Conservation (phyloP, 169 alveolate genomes). For the Plasmodium blacklocki region DNA sequence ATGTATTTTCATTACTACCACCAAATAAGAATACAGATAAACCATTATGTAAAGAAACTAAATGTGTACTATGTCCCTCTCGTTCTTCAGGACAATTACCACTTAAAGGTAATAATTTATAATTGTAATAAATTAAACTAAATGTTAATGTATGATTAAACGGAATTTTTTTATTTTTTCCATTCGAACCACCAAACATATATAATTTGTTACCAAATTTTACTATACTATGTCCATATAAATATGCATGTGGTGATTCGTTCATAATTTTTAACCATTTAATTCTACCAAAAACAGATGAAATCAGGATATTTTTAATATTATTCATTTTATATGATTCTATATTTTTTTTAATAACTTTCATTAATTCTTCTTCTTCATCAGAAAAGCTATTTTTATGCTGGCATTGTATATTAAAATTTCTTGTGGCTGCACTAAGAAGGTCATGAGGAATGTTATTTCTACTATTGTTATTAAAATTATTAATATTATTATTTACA, state of each 20-base stretch:
- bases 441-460: conserved; percentile 12
- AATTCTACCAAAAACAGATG: conserved; percentile 72
- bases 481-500: background rate
- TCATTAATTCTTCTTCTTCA: conserved; percentile 72
- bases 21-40: conserved; percentile 89
- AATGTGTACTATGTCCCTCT: conserved; percentile 90
- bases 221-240: conserved; percentile 88
- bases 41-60: conserved; percentile 82
- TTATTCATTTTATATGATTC: conserved; percentile 72
- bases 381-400: conserved; percentile 21
- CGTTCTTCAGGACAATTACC: conserved; percentile 89
- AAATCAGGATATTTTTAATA: conserved; percentile 58
- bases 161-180: conserved; percentile 82
- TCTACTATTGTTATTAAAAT: background rate
- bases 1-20: conserved; percentile 86
- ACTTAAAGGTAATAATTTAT: conserved; percentile 84
- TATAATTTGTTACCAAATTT: conserved; percentile 89
- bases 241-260: conserved; percentile 72
- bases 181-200: conserved; percentile 90
- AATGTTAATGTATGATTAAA: conserved; percentile 86
- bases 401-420: conserved; percentile 16
- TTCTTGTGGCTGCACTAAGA: conserved; percentile 25
- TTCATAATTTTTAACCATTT: conserved; percentile 76
- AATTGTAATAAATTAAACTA: conserved; percentile 87
- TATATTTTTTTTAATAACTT: conserved; percentile 63